Evolutionary conservation across 371 early-diverging fungal species (phyloP).

Genomic region (Syncephalastrum contaminatum): DNA sequence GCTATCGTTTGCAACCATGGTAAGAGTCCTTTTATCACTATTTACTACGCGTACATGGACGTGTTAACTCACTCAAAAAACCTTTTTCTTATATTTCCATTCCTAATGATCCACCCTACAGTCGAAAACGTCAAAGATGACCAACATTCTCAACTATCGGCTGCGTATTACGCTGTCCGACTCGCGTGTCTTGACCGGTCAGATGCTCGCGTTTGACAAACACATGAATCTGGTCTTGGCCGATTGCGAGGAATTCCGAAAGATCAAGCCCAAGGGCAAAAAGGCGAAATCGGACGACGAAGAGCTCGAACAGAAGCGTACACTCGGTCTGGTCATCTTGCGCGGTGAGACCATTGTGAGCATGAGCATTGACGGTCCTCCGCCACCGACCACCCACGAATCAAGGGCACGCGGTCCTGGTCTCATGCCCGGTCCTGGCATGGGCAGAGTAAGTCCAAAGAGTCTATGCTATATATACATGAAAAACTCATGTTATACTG

Average conservation of each 20-base stretch:
- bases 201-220: slow-evolving; percentile 98
- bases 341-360: slow-evolving; percentile 93
- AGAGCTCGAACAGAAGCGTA: slow-evolving; percentile 77
- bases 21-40: too few species aligned
- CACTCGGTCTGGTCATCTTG: slow-evolving; percentile 92
- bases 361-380: slow-evolving; percentile 91
- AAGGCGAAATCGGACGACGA: slow-evolving; percentile 43
- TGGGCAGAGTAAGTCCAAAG: slow-evolving; percentile 52
- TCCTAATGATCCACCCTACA: slow-evolving; percentile 4
- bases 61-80: too few species aligned
- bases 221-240: slow-evolving; percentile 98
- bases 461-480: background rate
- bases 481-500: background rate
- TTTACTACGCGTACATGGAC: too few species aligned
- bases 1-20: slow-evolving; percentile 1
- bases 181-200: slow-evolving; percentile 90
- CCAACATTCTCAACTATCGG: slow-evolving; percentile 92
- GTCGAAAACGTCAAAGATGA: slow-evolving; percentile 86
- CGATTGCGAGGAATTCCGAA: slow-evolving; percentile 97
- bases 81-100: background rate
- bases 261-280: slow-evolving; percentile 70
- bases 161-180: slow-evolving; percentile 91
- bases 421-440: slow-evolving; percentile 69
- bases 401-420: slow-evolving; percentile 51
- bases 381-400: slow-evolving; percentile 73